Evolutionary conservation across 306 rosid species (phyloP), one percentile per base, ranked within the genome.

Genomic region (Pachyrhizus erosus): DNA sequence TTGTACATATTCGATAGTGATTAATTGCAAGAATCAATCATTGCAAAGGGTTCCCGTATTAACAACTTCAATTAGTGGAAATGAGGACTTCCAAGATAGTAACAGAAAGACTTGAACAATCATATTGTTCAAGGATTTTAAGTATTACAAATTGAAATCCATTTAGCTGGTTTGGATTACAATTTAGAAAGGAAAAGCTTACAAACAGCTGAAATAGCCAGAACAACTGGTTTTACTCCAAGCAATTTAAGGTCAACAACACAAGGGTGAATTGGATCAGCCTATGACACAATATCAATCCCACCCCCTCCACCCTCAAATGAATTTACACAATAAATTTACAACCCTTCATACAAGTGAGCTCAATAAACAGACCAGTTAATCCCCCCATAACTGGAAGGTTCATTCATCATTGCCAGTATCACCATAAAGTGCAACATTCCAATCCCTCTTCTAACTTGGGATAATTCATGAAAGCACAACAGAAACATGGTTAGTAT

Each of bases 281-380:
- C 84, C 82, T 51, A 55, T 64, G 78, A 65, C 77, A 20, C 45
- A 57, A 55, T 26, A 75, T 76, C 73, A 26, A n/a, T 45, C 29
- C 15, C 12, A 39, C 39, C 39, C 24, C 45, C 60, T 49, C 10
- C 7, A 39, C 39, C 52, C 29, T 74, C 75, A 70, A 61, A 86
- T 79, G 77, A 75, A 58, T 82, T 78, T 84, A 84, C 81, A 84
- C 84, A 65, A 71, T 60, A 86, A 79, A 55, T 75, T 67, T 86
- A 67, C 79, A 87, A 75, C 80, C 80, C 88, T 80, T 64, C 71
- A 24, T 54, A 76, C 62, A 70, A 46, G 70, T 73, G 20, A 77
- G 81, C 39, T 46, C 55, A 62, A 27, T 29, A 62, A 33, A 29
- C 29, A 62, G 23, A 15, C 23, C 23, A 7, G 23, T 62, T 62